phyloP scores from a whole-genome alignment of 164 flowering plant genomes.

The Vitis vinifera region ASM3070453v1 NC_081814.1:6419001-6419500 shows the following conservation, averaged over 20 bases:
- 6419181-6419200: conserved; percentile 79
- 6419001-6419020: conserved; percentile 94
- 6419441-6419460: conserved; percentile 33
- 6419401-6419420: neutral
- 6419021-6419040: conserved; percentile 91
- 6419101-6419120: conserved; percentile 71
- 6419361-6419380: conserved; percentile 12
- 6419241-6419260: conserved; percentile 59
- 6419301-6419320: conserved; percentile 49
- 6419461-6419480: conserved; percentile 26
- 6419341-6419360: conserved; percentile 6
- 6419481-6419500: neutral
- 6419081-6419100: conserved; percentile 55
- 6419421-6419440: conserved; percentile 15
- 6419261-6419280: conserved; percentile 45
- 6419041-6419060: conserved; percentile 76
- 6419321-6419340: conserved; percentile 18
- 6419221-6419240: conserved; percentile 62
- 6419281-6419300: conserved; percentile 48
- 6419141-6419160: conserved; percentile 94
- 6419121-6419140: conserved; percentile 60
- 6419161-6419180: conserved; percentile 77
- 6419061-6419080: conserved; percentile 51
- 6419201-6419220: conserved; percentile 65
- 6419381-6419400: conserved; percentile 2